These are phyloP conservation scores for Blastobotrys proliferans DNA, from an alignment of 1,139 yeast species.

Conservation along the genomic window DNA sequence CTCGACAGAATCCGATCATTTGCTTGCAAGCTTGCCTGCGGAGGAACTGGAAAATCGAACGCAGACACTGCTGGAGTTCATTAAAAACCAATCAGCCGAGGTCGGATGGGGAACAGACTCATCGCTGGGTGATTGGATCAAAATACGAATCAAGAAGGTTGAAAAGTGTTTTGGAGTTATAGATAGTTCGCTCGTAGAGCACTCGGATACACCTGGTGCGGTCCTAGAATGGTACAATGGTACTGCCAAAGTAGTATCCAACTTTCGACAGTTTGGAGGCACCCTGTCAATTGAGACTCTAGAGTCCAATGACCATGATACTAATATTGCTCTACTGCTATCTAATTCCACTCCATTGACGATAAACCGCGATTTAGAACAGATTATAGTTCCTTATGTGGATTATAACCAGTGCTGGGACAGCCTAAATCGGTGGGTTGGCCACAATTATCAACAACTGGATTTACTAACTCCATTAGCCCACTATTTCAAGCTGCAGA, in stretches of 20 bases:
- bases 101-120: slow-evolving; percentile 20
- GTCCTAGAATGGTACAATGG: slow-evolving; percentile 25
- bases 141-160: slow-evolving; percentile 23
- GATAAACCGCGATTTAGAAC: slow-evolving; percentile 23
- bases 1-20: neutral
- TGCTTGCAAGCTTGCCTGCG: slow-evolving; percentile 8
- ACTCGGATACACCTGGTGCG: slow-evolving; percentile 17
- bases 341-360: slow-evolving; percentile 18
- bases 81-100: slow-evolving; percentile 13
- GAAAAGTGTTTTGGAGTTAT: slow-evolving; percentile 23
- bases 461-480: slow-evolving; percentile 14
- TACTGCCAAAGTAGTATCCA: slow-evolving; percentile 22
- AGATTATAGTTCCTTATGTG: slow-evolving; percentile 24
- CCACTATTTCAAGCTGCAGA: slow-evolving; percentile 5
- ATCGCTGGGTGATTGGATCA: slow-evolving; percentile 20
- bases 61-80: slow-evolving; percentile 15
- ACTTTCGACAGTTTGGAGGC: slow-evolving; percentile 17
- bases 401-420: slow-evolving; percentile 19
- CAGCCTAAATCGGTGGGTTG: slow-evolving; percentile 21
- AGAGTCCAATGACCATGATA: slow-evolving; percentile 16
- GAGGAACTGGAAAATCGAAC: slow-evolving; percentile 17
- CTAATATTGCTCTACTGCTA: slow-evolving; percentile 19
- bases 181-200: slow-evolving; percentile 14
- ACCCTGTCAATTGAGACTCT: slow-evolving; percentile 19
- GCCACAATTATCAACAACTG: slow-evolving; percentile 5